Conservation (phyloP, 1,139 yeast species). For the Suhomyces panamericanus region DNA sequence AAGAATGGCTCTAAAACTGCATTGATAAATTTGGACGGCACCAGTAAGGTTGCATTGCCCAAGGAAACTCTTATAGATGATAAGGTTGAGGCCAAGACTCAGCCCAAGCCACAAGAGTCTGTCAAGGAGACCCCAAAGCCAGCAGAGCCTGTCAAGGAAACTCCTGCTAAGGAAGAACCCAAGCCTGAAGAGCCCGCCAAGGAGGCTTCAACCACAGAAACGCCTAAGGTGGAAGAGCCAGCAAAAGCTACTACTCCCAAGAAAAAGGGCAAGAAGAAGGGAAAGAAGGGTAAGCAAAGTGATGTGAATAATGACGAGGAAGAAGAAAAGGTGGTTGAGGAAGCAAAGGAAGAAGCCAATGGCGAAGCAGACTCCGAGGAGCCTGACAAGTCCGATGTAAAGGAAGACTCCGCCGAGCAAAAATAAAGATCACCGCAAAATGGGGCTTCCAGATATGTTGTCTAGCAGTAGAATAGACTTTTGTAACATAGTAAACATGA, state of each 20-base stretch:
- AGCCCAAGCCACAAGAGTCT: not conserved
- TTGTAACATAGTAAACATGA: not conserved
- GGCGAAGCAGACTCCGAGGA: not conserved
- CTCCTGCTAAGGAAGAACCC: constrained; percentile 6
- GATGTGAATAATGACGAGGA: not conserved
- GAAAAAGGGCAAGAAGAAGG: not conserved
- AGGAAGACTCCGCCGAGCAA: not conserved
- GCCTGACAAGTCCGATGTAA: not conserved
- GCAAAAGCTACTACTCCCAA: not conserved
- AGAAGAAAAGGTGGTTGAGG: not conserved
- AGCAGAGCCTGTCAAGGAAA: not conserved
- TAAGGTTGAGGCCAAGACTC: not conserved
- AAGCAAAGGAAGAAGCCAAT: not conserved
- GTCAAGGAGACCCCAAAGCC: constrained; percentile 9
- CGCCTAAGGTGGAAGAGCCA: too few relatives aligned
- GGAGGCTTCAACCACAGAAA: not conserved
- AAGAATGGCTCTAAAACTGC: constrained; percentile 20
- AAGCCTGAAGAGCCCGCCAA: not conserved
- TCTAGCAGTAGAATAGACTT: not conserved
- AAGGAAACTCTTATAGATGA: constrained; percentile 48
- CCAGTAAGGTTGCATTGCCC: constrained; percentile 36
- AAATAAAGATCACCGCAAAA: too few relatives aligned
- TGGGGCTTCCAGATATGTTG: not conserved
- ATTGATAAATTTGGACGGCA: constrained; percentile 34
- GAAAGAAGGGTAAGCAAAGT: not conserved